Evolutionary conservation across 129 eudicot species (phyloP).

Genomic region (Escallonia rubra): DNA sequence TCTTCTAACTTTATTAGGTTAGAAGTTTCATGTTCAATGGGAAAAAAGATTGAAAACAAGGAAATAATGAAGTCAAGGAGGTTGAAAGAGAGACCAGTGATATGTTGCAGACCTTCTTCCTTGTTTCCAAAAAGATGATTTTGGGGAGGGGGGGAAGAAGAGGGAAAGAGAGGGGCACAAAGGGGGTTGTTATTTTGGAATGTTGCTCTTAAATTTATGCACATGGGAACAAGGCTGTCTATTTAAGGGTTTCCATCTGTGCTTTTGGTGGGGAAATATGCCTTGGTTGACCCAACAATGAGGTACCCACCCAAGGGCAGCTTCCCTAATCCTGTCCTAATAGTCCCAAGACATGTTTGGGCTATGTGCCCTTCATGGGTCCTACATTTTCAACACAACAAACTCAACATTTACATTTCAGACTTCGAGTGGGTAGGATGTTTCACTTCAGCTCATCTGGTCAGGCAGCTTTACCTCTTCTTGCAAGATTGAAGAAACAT

Average conservation of each 20-base stretch:
- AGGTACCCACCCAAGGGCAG: conserved; percentile 55
- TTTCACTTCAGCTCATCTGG: conserved; percentile 22
- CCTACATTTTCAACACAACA: conserved; percentile 46
- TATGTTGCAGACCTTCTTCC: background rate
- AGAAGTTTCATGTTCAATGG: too few relatives aligned
- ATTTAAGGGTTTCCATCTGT: conserved; percentile 40
- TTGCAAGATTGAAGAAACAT: conserved; percentile 18
- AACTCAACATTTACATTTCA: conserved; percentile 18
- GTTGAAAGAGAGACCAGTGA: too few relatives aligned
- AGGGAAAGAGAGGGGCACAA: conserved; percentile 27
- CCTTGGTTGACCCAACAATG: conserved; percentile 45
- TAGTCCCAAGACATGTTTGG: conserved; percentile 69
- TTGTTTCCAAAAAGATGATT: conserved; percentile 51
- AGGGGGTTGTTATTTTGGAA: conserved; percentile 53
- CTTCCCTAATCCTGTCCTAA: conserved; percentile 57
- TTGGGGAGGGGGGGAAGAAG: conserved; percentile 3
- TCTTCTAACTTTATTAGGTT: too few relatives aligned
- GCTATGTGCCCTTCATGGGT: conserved; percentile 61
- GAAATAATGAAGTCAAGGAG: too few relatives aligned
- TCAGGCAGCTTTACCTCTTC: conserved; percentile 26
- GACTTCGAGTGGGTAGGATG: conserved; percentile 25
- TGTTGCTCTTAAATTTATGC: conserved; percentile 55
- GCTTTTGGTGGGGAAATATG: conserved; percentile 57
- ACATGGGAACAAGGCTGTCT: conserved; percentile 64
- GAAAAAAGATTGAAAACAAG: too few relatives aligned